Conservation (phyloP, 2,329 filamentous ascomycete species). For the Cladosporium colombiae region DNA sequence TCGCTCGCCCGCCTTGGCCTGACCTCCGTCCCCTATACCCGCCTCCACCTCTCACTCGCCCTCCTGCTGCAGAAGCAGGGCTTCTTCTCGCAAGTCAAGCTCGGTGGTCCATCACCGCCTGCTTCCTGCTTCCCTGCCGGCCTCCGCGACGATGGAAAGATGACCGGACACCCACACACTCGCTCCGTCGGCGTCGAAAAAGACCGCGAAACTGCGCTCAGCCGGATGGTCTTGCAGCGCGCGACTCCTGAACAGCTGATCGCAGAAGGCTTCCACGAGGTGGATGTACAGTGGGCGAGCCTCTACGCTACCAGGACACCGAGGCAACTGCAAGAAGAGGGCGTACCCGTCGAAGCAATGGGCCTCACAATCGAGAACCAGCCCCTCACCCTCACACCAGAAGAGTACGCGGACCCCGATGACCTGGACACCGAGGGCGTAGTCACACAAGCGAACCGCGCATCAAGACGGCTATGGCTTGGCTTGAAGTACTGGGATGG, state of each 20-base stretch:
- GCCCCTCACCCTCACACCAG: constrained; percentile 29
- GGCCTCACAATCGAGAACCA: constrained; percentile 33
- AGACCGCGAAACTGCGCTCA: constrained; percentile 32
- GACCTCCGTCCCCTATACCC: constrained; percentile 78
- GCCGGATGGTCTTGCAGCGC: constrained; percentile 28
- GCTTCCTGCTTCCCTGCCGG: constrained; percentile 35
- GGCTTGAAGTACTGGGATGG: constrained; percentile 89
- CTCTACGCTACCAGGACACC: constrained; percentile 18
- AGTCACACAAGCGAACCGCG: constrained; percentile 60
- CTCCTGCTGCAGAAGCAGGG: constrained; percentile 80
- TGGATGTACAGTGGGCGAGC: constrained; percentile 20
- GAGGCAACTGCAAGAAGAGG: constrained; percentile 31
- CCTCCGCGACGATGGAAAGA: constrained; percentile 32
- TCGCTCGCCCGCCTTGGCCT: constrained; percentile 79
- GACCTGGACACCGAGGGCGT: constrained; percentile 34
- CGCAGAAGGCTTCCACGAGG: constrained; percentile 29
- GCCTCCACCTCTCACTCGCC: constrained; percentile 74
- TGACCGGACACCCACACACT: constrained; percentile 32
- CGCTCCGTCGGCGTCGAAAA: constrained; percentile 12
- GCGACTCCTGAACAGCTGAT: constrained; percentile 28
- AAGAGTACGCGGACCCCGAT: constrained; percentile 30
- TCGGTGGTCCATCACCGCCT: constrained; percentile 64
- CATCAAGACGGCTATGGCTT: constrained; percentile 77
- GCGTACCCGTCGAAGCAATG: constrained; percentile 35
- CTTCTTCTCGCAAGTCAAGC: constrained; percentile 77